Conservation (phyloP, 31 red algal species). For the Odonthalia washingtoniensis region DNA sequence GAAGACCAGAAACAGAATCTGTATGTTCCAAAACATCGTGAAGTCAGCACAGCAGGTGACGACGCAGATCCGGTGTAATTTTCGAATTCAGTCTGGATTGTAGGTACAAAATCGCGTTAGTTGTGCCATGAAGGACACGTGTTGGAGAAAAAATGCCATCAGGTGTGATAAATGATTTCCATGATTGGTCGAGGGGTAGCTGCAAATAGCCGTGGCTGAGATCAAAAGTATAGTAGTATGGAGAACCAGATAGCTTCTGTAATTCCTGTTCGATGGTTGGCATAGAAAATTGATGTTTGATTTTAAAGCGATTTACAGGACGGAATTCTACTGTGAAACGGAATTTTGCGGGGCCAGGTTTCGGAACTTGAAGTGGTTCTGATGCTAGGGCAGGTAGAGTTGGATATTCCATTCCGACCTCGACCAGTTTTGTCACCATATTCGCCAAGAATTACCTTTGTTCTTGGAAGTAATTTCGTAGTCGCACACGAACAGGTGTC, state of each 20-base stretch:
- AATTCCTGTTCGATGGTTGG: conserved; percentile 17
- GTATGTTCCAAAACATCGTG: background rate
- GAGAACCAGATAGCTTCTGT: background rate
- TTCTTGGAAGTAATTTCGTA: conserved; percentile 8
- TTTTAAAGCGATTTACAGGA: background rate
- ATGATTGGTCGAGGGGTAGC: background rate
- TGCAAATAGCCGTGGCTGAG: conserved; percentile 16
- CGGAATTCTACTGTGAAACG: conserved; percentile 9
- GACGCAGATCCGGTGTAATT: background rate
- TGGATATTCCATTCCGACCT: background rate
- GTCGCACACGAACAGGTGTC: no score
- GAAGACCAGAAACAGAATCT: background rate
- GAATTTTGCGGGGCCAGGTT: background rate
- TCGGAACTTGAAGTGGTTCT: background rate
- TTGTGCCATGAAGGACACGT: conserved; percentile 31
- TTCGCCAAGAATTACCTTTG: background rate
- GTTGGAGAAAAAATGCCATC: conserved; percentile 11
- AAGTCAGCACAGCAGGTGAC: background rate
- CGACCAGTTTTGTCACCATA: background rate
- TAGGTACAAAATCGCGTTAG: background rate
- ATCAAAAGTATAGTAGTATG: background rate
- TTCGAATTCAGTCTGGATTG: conserved; percentile 1
- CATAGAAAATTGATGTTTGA: background rate
- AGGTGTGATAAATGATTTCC: conserved; percentile 7
- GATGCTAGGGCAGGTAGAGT: conserved; percentile 5